Conservation (phyloP, 495 filamentous ascomycete species). For the Talaromyces trachyspermus region DNA sequence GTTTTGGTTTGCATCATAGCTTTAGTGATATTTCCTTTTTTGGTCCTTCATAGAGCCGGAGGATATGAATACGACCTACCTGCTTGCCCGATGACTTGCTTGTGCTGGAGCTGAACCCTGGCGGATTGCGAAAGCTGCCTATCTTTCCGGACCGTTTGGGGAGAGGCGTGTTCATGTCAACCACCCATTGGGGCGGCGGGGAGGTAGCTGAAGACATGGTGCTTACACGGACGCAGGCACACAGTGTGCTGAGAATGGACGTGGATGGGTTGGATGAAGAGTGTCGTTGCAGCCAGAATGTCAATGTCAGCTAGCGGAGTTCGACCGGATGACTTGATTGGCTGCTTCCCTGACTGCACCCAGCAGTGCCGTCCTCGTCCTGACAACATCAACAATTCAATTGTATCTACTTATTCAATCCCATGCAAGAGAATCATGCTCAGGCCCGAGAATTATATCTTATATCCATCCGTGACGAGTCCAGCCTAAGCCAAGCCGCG, state of each 20-base stretch:
- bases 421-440: too few species aligned
- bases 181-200: constrained; percentile 71
- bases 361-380: too few species aligned
- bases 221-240: constrained; percentile 5
- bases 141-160: constrained; percentile 49
- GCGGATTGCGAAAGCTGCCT: constrained; percentile 70
- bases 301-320: too few species aligned
- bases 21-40: constrained; percentile 12
- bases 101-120: constrained; percentile 61
- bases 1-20: constrained; percentile 24
- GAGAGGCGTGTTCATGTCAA: constrained; percentile 64
- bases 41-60: background rate
- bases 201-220: constrained; percentile 22
- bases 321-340: too few species aligned
- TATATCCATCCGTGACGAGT: too few species aligned
- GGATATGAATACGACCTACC: constrained; percentile 17
- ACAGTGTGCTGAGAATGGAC: constrained; percentile 3
- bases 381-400: too few species aligned
- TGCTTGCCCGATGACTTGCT: constrained; percentile 31
- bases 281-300: constrained; percentile 8
- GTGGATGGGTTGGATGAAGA: constrained; percentile 11
- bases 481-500: too few species aligned
- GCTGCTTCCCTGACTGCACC: too few species aligned
- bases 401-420: too few species aligned
- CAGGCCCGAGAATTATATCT: too few species aligned